Percentiles rank a stretch among this genome's conserved stretches.
phyloP scores from a whole-genome alignment of 805 yeast species.

The Teunomyces tritomae region DNA sequence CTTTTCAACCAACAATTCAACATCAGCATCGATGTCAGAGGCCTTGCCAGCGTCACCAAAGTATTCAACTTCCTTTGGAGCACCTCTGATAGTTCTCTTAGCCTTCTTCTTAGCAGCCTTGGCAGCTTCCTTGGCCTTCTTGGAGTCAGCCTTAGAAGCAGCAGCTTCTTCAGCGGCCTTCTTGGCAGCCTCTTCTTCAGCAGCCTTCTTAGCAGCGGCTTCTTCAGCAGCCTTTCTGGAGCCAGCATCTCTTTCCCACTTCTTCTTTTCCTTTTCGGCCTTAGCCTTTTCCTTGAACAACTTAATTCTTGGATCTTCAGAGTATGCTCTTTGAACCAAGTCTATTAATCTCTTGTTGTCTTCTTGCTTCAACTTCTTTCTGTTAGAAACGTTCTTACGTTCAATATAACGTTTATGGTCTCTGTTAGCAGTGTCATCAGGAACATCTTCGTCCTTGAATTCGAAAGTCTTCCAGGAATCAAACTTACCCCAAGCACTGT shows the following conservation, averaged over 20 bases:
- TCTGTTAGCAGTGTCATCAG: slow-evolving; percentile 98
- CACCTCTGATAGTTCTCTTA: slow-evolving; percentile 79
- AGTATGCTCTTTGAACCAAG: slow-evolving; percentile 81
- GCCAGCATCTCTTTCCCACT: slow-evolving; percentile 98
- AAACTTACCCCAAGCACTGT: slow-evolving; percentile 87
- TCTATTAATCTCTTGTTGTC: slow-evolving; percentile 88
- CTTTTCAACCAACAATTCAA: slow-evolving; percentile 73
- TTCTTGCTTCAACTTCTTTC: slow-evolving; percentile 97
- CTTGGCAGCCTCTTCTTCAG: slow-evolving; percentile 76
- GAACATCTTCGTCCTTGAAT: slow-evolving; percentile 97
- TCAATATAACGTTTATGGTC: slow-evolving; percentile 98
- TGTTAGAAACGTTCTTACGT: slow-evolving; percentile 93
- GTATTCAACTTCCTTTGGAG: slow-evolving; percentile 80
- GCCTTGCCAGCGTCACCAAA: slow-evolving; percentile 76
- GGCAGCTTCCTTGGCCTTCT: slow-evolving; percentile 89
- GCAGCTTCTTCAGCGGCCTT: slow-evolving; percentile 74
- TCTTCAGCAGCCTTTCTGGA: slow-evolving; percentile 94
- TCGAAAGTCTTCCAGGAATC: slow-evolving; percentile 99
- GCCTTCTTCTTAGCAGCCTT: slow-evolving; percentile 98
- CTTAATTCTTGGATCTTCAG: slow-evolving; percentile 94
- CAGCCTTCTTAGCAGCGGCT: slow-evolving; percentile 82
- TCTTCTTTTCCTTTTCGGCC: slow-evolving; percentile 89
- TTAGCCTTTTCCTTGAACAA: slow-evolving; percentile 90
- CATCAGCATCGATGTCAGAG: slow-evolving; percentile 69
- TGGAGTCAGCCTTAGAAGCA: slow-evolving; percentile 58